phyloP scores from a whole-genome alignment of 495 filamentous ascomycete genomes.

The Penicillium pancosmium region DNA sequence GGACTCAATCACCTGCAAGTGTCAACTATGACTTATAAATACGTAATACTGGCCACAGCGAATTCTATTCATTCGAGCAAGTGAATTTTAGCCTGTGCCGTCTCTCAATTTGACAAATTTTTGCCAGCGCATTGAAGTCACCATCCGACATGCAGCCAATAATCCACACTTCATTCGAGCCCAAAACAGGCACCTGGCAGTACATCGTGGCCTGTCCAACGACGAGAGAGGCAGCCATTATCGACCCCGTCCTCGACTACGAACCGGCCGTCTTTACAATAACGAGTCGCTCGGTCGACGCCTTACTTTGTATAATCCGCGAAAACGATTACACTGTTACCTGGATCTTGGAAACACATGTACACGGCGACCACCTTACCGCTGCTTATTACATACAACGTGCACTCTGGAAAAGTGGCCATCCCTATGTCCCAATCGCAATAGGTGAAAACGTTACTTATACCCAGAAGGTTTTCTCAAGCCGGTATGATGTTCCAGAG shows the following conservation, averaged over 20 bases:
- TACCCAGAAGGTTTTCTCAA: conserved; percentile 48
- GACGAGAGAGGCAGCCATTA: conserved; percentile 49
- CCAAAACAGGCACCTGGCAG: conserved; percentile 53
- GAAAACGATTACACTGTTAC: conserved; percentile 44
- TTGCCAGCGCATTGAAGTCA: background rate
- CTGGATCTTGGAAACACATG: conserved; percentile 56
- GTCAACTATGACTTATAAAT: conserved; percentile 16
- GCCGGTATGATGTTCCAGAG: conserved; percentile 41
- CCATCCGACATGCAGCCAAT: conserved; percentile 31
- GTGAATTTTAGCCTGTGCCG: background rate
- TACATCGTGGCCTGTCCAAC: conserved; percentile 54
- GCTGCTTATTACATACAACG: conserved; percentile 54
- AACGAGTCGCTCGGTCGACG: conserved; percentile 48
- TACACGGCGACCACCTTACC: conserved; percentile 59
- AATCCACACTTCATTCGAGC: conserved; percentile 41
- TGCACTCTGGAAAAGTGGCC: conserved; percentile 27
- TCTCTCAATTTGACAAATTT: background rate
- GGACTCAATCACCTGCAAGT: background rate
- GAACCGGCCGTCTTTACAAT: conserved; percentile 40
- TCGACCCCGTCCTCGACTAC: conserved; percentile 59
- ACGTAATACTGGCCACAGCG: conserved; percentile 13
- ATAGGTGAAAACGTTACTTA: conserved; percentile 52
- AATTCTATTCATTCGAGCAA: background rate
- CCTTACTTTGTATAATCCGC: conserved; percentile 36
- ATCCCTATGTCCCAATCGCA: conserved; percentile 34